Conservation (phyloP, 2,329 filamentous ascomycete species). For the Botrytis pseudocinerea region DNA sequence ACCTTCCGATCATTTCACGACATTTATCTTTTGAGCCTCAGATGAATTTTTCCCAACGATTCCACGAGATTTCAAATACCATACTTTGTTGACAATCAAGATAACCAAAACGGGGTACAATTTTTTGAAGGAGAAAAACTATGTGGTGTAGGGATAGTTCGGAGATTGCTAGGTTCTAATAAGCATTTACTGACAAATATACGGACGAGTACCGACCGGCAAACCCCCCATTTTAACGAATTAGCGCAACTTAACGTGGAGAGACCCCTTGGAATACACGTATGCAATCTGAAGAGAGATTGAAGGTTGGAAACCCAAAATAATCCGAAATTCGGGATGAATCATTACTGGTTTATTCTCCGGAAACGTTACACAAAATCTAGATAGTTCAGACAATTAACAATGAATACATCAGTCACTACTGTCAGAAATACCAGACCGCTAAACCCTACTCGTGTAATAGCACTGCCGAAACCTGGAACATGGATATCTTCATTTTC, state of each 20-base stretch:
- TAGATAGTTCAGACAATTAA: too few species aligned
- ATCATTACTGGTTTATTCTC: neutral
- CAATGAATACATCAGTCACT: neutral
- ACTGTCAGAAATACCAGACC: neutral
- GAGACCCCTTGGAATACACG: neutral
- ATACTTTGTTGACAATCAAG: neutral
- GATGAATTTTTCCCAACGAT: accelerated
- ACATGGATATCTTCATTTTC: neutral
- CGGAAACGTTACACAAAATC: neutral
- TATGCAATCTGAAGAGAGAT: neutral
- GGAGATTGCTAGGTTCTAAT: neutral
- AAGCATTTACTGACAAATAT: neutral
- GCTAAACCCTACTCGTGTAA: neutral
- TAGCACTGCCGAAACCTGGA: too few species aligned
- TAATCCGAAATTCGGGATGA: neutral
- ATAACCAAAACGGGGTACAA: neutral
- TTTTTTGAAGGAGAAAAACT: neutral
- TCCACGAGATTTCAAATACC: neutral
- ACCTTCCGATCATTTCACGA: neutral
- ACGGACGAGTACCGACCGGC: neutral
- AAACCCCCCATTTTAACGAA: neutral
- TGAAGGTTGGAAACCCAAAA: neutral
- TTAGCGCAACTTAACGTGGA: neutral
- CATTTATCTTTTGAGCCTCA: neutral
- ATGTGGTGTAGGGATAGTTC: neutral